Conservation (phyloP, 768 basidiomycete genomes). For the Mycena vitilis region DNA sequence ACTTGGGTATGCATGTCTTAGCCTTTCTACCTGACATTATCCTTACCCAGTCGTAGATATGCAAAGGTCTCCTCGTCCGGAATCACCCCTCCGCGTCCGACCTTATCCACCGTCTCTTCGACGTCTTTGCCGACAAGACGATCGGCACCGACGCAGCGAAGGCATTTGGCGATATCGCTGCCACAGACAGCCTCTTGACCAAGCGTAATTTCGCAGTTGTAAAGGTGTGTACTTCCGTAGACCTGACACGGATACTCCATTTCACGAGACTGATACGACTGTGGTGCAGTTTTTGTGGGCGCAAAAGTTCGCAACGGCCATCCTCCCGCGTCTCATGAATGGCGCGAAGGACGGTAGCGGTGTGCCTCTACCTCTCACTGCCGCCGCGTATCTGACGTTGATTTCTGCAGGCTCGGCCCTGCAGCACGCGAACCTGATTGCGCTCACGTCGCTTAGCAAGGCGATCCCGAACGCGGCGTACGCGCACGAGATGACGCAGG, state of each 20-base stretch:
- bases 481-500: conserved; percentile 68
- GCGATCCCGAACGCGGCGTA: conserved; percentile 84
- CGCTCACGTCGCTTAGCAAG: conserved; percentile 83
- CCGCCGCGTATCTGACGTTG: too few species aligned
- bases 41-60: conserved; percentile 60
- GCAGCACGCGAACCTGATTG: conserved; percentile 82
- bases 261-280: conserved; percentile 2
- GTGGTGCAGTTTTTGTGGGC: conserved; percentile 72
- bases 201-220: conserved; percentile 84
- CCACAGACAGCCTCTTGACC: conserved; percentile 71
- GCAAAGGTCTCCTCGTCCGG: conserved; percentile 82
- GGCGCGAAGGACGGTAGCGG: conserved; percentile 70
- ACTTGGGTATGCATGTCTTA: conserved; percentile 65
- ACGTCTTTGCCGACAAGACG: conserved; percentile 71
- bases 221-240: conserved; percentile 61
- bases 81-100: conserved; percentile 68
- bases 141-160: conserved; percentile 82
- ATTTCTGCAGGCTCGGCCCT: conserved; percentile 61
- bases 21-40: background rate
- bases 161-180: conserved; percentile 75
- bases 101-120: conserved; percentile 75
- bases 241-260: background rate
- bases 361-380: conserved; percentile 45
- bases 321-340: conserved; percentile 80
- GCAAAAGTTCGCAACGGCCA: conserved; percentile 78